These are phyloP conservation scores for Termitomyces heimii DNA, from an alignment of 768 basidiomycete genomes.

Conservation along the genomic window DNA sequence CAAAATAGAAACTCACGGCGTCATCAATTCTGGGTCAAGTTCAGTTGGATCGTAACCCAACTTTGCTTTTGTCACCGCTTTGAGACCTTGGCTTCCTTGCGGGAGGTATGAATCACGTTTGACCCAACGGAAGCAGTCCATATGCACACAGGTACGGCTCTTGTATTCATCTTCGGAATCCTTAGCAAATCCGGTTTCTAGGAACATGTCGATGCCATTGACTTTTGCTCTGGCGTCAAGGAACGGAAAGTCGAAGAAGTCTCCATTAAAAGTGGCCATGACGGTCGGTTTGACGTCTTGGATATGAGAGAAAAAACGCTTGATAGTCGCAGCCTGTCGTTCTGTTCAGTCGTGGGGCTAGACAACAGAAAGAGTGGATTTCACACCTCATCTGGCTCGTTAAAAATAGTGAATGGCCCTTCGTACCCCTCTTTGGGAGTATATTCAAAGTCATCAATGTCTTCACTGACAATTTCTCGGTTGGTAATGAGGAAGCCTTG, in stretches of 20 bases:
- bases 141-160: slow-evolving; percentile 86
- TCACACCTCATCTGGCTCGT: slow-evolving; percentile 84
- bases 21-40: slow-evolving; percentile 98
- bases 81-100: slow-evolving; percentile 96
- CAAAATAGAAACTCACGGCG: slow-evolving; percentile 66
- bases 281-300: slow-evolving; percentile 93
- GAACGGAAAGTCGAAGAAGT: slow-evolving; percentile 99
- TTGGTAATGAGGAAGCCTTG: slow-evolving; percentile 98
- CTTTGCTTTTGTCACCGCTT: slow-evolving; percentile 95
- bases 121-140: slow-evolving; percentile 99
- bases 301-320: slow-evolving; percentile 89
- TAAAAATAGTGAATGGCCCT: slow-evolving; percentile 93
- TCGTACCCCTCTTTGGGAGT: slow-evolving; percentile 98
- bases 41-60: slow-evolving; percentile 96
- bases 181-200: slow-evolving; percentile 88
- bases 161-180: slow-evolving; percentile 96
- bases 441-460: slow-evolving; percentile 98
- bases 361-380: not conserved
- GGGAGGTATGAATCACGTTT: slow-evolving; percentile 98
- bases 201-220: slow-evolving; percentile 95
- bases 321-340: slow-evolving; percentile 68
- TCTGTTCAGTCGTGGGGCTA: not conserved
- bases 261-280: slow-evolving; percentile 98
- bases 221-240: slow-evolving; percentile 77
- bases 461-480: slow-evolving; percentile 93